Evolutionary conservation across 2,329 filamentous ascomycete genomes (phyloP).

Genomic region (Diplodia sapinea): DNA sequence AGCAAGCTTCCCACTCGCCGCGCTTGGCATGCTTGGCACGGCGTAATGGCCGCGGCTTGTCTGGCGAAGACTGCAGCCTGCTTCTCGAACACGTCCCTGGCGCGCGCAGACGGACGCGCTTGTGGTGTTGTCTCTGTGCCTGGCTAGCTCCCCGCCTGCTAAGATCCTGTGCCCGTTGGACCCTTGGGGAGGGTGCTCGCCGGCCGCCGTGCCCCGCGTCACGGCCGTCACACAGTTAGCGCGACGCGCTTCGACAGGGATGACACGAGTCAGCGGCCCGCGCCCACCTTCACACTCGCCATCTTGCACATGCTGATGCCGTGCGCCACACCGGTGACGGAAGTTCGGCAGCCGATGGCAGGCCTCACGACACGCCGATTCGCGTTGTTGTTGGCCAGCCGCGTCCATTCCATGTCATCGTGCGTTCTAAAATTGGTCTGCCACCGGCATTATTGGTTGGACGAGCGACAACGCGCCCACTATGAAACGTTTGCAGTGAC

Average conservation of each 20-base stretch:
- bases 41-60: constrained; percentile 4
- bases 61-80: background rate
- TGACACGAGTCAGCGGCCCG: constrained; percentile 15
- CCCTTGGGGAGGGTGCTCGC: background rate
- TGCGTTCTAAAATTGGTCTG: constrained; percentile 2
- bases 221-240: constrained; percentile 13
- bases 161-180: background rate
- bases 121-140: background rate
- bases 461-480: background rate
- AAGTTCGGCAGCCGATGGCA: constrained; percentile 20
- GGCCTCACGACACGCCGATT: constrained; percentile 1
- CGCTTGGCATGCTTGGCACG: background rate
- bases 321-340: constrained; percentile 17
- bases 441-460: background rate
- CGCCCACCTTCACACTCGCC: background rate
- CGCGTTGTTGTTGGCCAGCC: background rate
- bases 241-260: constrained; percentile 22
- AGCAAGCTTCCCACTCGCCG: background rate
- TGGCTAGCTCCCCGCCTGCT: background rate
- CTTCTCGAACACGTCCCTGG: background rate
- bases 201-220: constrained; percentile 14
- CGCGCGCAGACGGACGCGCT: constrained; percentile 8
- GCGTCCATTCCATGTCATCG: background rate
- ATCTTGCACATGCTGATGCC: background rate
- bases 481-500: constrained; percentile 18